Evolutionary conservation across 192 early-diverging fungal species (phyloP), one percentile per base, ranked within the genome.

Genomic region (Gamsiella multidivaricata): DNA sequence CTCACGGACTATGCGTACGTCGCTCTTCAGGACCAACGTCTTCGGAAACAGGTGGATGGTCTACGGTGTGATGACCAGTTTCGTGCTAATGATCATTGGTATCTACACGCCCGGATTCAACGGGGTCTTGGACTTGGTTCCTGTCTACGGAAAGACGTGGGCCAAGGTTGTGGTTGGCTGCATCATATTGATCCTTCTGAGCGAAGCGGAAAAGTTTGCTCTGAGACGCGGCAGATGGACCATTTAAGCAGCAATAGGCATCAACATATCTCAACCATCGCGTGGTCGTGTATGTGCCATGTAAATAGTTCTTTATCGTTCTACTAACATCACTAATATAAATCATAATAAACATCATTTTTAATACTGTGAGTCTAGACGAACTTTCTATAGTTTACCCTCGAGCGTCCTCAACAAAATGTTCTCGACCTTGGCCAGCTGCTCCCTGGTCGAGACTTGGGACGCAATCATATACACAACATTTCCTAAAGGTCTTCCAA

Each of bases 21-120:
- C 91, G 57, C 66, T 97, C 25, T 94, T 98, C 82, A 82, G 65
- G 15, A 93, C 85, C 0, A 93, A 92, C 32, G 55, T 98, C 15
- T 72, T 84, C 41, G 88, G 88, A 11, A 98, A 97, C 81, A 81
- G 55, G 62, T 94, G 87, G 87, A 91, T 98, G 89, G 82, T 98
- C 12, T 82, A 75, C 6, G 91, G 91, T 11, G 92, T 94, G 54
- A 22, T 93, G 22, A 41, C 93, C 25, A 91, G 91, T 46, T 90
- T 92, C 69, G 85, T 72, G 0, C 76, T 85, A 28, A 85, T 96
- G 82, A 32, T 98, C 22, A 51, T 95, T 2, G 96, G 95, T 33
- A 79, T 89, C n/a, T 96, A 97, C 58, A 70, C 88, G 2, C 95
- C 95, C 11, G 87, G 87, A 14, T 87, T 86, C 49, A 79, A 82